Conservation (phyloP, 129 eudicot species). For the Cynara cardunculus region DNA sequence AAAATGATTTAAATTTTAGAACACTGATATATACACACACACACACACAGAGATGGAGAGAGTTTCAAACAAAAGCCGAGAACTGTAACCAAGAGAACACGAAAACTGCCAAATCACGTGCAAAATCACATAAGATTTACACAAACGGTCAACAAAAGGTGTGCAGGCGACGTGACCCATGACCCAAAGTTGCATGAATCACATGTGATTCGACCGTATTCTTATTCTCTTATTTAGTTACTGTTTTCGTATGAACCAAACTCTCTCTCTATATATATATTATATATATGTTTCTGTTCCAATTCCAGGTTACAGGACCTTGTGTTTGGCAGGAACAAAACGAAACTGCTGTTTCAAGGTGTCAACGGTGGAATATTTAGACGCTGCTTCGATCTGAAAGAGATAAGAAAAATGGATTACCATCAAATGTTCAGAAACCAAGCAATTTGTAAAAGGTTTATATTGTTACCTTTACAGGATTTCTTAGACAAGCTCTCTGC, state of each 20-base stretch:
- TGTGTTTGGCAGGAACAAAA: conserved; percentile 81
- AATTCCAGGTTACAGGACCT: conserved; percentile 42
- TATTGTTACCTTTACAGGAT: conserved; percentile 73
- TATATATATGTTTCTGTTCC: neutral
- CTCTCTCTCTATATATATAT: no score
- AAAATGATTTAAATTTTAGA: neutral
- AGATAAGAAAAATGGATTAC: neutral
- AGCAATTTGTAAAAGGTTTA: neutral
- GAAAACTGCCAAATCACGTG: no score
- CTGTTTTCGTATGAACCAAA: no score
- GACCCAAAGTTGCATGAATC: no score
- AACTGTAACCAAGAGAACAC: no score
- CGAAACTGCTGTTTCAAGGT: conserved; percentile 77
- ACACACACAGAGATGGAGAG: no score
- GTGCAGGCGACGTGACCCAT: no score
- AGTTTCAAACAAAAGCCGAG: no score
- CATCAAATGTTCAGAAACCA: neutral
- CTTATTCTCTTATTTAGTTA: no score
- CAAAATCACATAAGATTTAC: no score
- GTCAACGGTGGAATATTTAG: conserved; percentile 89
- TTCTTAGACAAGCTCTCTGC: conserved; percentile 80
- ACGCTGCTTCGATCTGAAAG: conserved; percentile 72
- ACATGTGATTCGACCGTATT: no score
- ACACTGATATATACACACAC: neutral
- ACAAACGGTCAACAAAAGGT: no score